Evolutionary conservation across 106 monocot species (phyloP).

Genomic region (Dioscorea zingiberensis): DNA sequence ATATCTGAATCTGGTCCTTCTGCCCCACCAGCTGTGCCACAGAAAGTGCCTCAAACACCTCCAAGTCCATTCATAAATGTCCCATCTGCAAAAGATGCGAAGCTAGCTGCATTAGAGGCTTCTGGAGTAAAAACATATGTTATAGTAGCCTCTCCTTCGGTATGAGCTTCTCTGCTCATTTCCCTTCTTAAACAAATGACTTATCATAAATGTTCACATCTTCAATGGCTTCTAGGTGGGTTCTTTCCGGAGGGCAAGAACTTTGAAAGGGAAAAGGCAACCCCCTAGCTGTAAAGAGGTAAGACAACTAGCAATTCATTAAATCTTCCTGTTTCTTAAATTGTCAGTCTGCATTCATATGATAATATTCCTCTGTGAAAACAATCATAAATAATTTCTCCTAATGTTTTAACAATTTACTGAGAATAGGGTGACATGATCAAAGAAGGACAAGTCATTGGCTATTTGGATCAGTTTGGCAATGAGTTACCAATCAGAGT

Average conservation of each 20-base stretch:
- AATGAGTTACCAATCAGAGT: slow-evolving; percentile 71
- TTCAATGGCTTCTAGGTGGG: slow-evolving; percentile 47
- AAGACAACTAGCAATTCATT: background rate
- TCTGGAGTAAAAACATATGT: slow-evolving; percentile 52
- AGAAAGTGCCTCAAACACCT: slow-evolving; percentile 26
- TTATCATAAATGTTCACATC: too few relatives aligned
- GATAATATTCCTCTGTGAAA: too few relatives aligned
- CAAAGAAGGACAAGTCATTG: slow-evolving; percentile 75
- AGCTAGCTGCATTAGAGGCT: slow-evolving; percentile 63
- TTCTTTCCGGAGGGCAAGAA: slow-evolving; percentile 55
- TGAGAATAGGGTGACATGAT: slow-evolving; percentile 56
- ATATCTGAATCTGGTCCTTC: slow-evolving; percentile 39
- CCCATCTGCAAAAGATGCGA: slow-evolving; percentile 41
- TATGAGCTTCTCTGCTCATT: slow-evolving; percentile 14
- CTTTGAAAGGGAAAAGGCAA: slow-evolving; percentile 60
- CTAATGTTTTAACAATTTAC: too few relatives aligned
- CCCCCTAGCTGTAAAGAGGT: slow-evolving; percentile 87
- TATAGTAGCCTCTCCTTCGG: slow-evolving; percentile 72
- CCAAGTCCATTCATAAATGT: slow-evolving; percentile 47
- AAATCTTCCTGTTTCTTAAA: too few relatives aligned
- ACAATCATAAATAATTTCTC: too few relatives aligned
- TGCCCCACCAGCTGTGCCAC: slow-evolving; percentile 16
- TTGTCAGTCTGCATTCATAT: too few relatives aligned
- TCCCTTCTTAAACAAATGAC: too few relatives aligned
- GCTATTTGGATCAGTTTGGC: slow-evolving; percentile 72